Conservation (phyloP, 2,329 filamentous ascomycete species). For the Trichoderma koningii region DNA sequence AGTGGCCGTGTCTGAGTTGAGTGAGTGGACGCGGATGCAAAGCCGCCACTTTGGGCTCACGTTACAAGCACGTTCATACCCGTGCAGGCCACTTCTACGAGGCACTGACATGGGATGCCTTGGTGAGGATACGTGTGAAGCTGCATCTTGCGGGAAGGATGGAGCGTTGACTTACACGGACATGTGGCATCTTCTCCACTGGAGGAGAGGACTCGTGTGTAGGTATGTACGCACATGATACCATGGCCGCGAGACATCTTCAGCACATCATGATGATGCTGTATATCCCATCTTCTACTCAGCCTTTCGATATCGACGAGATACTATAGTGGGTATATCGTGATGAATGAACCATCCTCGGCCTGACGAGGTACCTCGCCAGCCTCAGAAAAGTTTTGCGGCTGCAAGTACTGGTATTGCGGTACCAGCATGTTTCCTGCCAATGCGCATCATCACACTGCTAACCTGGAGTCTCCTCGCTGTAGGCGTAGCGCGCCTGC, state of each 20-base stretch:
- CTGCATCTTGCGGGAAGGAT: not conserved
- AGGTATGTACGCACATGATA: not conserved
- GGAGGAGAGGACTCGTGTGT: not conserved
- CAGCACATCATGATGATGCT: too few species aligned
- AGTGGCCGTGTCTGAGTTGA: conserved; percentile 1
- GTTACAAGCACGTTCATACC: too few species aligned
- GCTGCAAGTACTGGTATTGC: not conserved
- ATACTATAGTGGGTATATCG: too few species aligned
- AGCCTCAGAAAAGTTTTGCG: too few species aligned
- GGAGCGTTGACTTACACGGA: not conserved
- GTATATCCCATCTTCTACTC: too few species aligned
- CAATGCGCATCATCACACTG: not conserved
- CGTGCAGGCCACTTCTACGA: not conserved
- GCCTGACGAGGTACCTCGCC: too few species aligned
- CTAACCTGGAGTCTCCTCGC: not conserved
- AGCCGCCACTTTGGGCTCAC: conserved; percentile 6
- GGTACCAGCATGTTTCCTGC: not conserved
- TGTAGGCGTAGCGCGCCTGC: not conserved
- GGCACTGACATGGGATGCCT: not conserved
- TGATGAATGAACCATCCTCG: too few species aligned
- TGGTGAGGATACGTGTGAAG: not conserved
- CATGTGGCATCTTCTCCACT: not conserved
- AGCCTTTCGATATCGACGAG: too few species aligned
- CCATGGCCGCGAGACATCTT: not conserved
- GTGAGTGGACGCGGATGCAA: not conserved